Evolutionary conservation across 345 rosid species (phyloP).

Genomic region (Eucalyptus shirleyi): DNA sequence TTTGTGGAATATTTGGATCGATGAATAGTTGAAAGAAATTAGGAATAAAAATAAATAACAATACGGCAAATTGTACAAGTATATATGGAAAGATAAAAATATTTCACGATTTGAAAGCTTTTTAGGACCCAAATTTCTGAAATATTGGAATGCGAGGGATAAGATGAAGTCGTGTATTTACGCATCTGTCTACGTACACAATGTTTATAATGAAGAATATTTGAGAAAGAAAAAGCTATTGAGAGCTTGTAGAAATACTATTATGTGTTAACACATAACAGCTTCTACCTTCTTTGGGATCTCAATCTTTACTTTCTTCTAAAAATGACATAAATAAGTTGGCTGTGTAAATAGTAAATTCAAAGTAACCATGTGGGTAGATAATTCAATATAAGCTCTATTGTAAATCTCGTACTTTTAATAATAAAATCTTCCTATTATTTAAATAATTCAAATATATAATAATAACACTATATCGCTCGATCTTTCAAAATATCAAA

Average conservation of each 20-base stretch:
- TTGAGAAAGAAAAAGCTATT: background rate
- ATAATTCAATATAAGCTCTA: background rate
- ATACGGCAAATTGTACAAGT: fast-evolving
- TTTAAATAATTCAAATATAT: background rate
- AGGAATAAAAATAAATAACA: fast-evolving
- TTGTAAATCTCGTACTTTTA: background rate
- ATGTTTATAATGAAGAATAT: background rate
- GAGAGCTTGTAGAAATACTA: background rate
- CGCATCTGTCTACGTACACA: background rate
- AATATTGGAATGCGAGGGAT: background rate
- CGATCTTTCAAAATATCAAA: background rate
- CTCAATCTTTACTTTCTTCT: background rate
- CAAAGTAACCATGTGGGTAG: background rate
- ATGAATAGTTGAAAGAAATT: background rate
- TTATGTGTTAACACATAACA: background rate
- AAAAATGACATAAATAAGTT: background rate
- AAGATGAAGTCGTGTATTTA: background rate
- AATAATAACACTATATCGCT: background rate
- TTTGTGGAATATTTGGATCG: background rate
- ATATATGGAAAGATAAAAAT: background rate
- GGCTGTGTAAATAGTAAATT: background rate
- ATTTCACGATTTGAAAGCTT: background rate
- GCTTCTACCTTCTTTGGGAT: background rate
- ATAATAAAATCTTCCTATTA: background rate
- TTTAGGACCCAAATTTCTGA: background rate